Evolutionary conservation across 75 land plant species (phyloP).

Genomic region (Cupressus sempervirens): DNA sequence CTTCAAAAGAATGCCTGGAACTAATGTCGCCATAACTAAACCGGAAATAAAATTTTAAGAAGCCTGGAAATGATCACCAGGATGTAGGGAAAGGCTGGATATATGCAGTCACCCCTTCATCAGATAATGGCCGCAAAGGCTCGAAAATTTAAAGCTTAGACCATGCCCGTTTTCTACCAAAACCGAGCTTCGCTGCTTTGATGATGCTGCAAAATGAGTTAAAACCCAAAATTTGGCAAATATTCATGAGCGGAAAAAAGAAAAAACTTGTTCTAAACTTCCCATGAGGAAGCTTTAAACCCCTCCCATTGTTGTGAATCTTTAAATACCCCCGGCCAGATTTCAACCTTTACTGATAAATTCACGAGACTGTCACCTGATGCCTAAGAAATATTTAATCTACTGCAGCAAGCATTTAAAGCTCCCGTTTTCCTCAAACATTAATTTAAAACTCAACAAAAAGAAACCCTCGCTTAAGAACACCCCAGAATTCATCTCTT

Average conservation of each 20-base stretch:
- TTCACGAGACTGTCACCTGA: background rate
- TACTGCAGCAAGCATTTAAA: background rate
- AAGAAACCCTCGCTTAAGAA: background rate
- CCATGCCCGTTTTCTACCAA: background rate
- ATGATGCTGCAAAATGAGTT: background rate
- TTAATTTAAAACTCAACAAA: background rate
- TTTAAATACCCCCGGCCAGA: background rate
- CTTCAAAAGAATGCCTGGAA: slow-evolving; percentile 76
- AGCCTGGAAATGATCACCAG: background rate
- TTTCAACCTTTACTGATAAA: background rate
- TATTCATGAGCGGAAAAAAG: background rate
- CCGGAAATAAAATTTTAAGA: background rate
- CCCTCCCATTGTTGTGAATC: background rate
- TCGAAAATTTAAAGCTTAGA: background rate
- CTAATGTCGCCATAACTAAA: slow-evolving; percentile 49
- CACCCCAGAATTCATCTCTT: background rate
- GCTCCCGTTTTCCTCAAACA: background rate
- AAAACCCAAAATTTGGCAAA: background rate
- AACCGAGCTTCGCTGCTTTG: background rate
- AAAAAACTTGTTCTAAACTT: background rate
- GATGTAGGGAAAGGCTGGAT: background rate
- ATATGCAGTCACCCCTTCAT: background rate
- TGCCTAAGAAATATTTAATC: background rate
- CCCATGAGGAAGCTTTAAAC: background rate
- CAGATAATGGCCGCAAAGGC: background rate